phyloP scores from a whole-genome alignment of 2,329 filamentous ascomycete genomes.

The Ophiostoma fasciatum region DNA sequence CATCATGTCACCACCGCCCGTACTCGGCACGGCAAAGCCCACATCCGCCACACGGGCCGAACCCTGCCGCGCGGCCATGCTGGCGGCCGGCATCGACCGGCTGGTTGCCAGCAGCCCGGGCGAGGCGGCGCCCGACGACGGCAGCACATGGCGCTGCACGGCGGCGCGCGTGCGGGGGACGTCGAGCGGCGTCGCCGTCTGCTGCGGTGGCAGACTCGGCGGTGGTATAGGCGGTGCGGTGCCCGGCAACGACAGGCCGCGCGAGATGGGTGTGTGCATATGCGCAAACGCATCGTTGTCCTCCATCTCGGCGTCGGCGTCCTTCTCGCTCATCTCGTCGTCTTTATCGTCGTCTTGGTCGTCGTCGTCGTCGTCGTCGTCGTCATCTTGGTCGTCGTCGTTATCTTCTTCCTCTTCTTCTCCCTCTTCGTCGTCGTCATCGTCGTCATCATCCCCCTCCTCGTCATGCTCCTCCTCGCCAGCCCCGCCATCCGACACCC shows the following conservation, averaged over 20 bases:
- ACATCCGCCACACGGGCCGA: slow-evolving; percentile 21
- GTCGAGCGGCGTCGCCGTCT: neutral
- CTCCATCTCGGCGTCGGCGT: slow-evolving; percentile 37
- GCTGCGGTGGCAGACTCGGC: neutral
- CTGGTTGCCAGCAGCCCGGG: slow-evolving; percentile 3
- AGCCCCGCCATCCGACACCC: too few relatives aligned
- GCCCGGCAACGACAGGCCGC: too few relatives aligned
- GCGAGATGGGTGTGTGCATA: slow-evolving; percentile 26
- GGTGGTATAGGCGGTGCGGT: neutral
- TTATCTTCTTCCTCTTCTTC: neutral
- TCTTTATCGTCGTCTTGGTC: slow-evolving; percentile 1
- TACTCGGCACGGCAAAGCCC: slow-evolving; percentile 29
- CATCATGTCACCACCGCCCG: slow-evolving; percentile 32
- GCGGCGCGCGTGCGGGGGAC: slow-evolving; percentile 19
- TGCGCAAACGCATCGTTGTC: slow-evolving; percentile 41
- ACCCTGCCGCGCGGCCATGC: slow-evolving; percentile 13
- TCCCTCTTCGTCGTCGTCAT: neutral
- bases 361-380: neutral
- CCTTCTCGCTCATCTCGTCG: slow-evolving; percentile 9
- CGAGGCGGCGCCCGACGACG: slow-evolving; percentile 13
- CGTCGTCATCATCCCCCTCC: neutral
- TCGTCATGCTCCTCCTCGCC: neutral
- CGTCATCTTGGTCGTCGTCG: neutral
- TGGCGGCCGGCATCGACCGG: slow-evolving; percentile 23
- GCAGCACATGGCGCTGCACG: slow-evolving; percentile 15